Percentiles rank a stretch among this genome's conserved stretches.
Conservation (phyloP, 2,329 filamentous ascomycete species). For the Dothidotthia symphoricarpi region DNA sequence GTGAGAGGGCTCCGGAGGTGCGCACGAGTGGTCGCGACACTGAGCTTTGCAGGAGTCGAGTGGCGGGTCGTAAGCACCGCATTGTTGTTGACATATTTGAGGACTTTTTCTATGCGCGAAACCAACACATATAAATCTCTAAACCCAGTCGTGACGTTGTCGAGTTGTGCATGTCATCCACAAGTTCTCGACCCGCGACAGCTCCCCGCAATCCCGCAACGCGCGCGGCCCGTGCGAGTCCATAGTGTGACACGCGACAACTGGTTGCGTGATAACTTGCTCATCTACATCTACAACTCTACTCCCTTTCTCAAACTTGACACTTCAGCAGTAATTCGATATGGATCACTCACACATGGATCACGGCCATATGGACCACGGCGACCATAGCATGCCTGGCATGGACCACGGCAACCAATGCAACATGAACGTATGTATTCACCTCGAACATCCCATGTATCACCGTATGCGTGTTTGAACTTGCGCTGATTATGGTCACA, state of each 20-base stretch:
- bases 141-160: too few species aligned
- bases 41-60: slow-evolving; percentile 14
- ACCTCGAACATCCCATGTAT: too few species aligned
- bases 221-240: slow-evolving; percentile 17
- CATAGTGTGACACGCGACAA: slow-evolving; percentile 22
- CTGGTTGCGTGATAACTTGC: too few species aligned
- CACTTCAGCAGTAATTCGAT: too few species aligned
- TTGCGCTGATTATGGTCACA: slow-evolving; percentile 45
- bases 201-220: background rate
- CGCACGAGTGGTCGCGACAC: slow-evolving; percentile 8
- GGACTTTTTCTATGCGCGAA: too few species aligned
- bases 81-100: slow-evolving; percentile 15
- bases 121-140: too few species aligned
- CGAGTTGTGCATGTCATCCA: background rate
- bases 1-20: slow-evolving; percentile 13
- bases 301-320: too few species aligned
- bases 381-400: slow-evolving; percentile 51
- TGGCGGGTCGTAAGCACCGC: slow-evolving; percentile 19
- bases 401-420: slow-evolving; percentile 59
- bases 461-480: too few species aligned
- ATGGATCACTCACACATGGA: slow-evolving; percentile 51
- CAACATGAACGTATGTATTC: slow-evolving; percentile 77
- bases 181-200: too few species aligned
- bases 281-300: background rate
- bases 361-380: slow-evolving; percentile 57